These are phyloP conservation scores for Litchi chinensis DNA, from an alignment of 345 rosid species.

Conservation along the genomic window DNA sequence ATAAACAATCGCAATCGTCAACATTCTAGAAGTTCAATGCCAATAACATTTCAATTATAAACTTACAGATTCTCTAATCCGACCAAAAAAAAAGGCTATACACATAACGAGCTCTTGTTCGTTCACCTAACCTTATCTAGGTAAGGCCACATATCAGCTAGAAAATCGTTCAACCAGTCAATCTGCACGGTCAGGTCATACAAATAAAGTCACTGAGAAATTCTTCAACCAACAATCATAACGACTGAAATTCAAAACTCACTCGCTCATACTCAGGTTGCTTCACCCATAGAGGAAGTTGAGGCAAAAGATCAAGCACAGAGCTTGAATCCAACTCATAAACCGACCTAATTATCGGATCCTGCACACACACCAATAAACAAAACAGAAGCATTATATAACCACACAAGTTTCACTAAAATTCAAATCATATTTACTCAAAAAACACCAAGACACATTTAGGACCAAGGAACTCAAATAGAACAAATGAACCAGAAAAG, in stretches of 20 bases:
- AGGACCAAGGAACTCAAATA: background rate
- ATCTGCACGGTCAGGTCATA: conserved; percentile 35
- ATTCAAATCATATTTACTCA: background rate
- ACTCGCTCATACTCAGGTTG: conserved; percentile 56
- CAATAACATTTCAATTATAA: background rate
- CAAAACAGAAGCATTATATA: background rate
- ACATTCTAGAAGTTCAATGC: conserved; percentile 1
- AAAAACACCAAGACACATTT: background rate
- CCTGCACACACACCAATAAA: conserved; percentile 28
- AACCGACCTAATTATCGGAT: conserved; percentile 37
- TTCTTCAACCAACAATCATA: background rate
- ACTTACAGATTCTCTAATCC: background rate
- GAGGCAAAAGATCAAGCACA: conserved; percentile 39
- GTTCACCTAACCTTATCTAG: conserved; percentile 51
- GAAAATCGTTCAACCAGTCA: conserved; percentile 50
- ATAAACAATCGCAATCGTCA: background rate
- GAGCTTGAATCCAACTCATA: conserved; percentile 39
- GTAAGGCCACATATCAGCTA: conserved; percentile 45
- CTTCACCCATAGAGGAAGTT: conserved; percentile 57
- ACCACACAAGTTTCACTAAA: background rate
- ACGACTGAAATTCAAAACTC: conserved; percentile 9
- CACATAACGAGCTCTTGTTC: background rate
- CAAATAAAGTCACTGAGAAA: background rate
- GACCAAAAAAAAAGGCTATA: background rate
- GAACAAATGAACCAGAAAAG: background rate